Evolutionary conservation across 192 early-diverging fungal species (phyloP).

Genomic region (Mortierella alpina): DNA sequence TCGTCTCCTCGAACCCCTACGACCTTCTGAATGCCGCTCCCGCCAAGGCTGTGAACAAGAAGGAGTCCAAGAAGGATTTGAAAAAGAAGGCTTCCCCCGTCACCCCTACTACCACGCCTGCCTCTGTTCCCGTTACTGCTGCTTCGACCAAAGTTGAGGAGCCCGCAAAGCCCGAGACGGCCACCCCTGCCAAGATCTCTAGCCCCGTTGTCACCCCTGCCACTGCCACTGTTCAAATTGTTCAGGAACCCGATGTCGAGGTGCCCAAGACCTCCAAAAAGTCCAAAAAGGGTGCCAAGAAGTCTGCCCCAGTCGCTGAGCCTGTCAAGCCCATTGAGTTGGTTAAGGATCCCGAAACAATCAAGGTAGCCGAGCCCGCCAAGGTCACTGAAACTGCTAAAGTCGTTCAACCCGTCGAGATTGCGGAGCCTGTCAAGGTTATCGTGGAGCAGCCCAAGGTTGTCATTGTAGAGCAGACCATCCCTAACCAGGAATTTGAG

Average conservation of each 20-base stretch:
- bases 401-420: not conserved
- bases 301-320: slow-evolving; percentile 6
- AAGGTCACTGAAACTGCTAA: slow-evolving; percentile 2
- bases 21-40: slow-evolving; percentile 38
- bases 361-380: slow-evolving; percentile 15
- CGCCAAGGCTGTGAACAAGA: slow-evolving; percentile 24
- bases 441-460: slow-evolving; percentile 16
- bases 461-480: slow-evolving; percentile 6
- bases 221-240: slow-evolving; percentile 5
- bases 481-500: slow-evolving; percentile 39
- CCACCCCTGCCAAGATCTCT: slow-evolving; percentile 4
- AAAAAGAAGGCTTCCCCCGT: slow-evolving; percentile 4
- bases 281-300: slow-evolving; percentile 30
- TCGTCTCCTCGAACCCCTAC: slow-evolving; percentile 46
- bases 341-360: slow-evolving; percentile 19
- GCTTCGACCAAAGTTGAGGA: not conserved
- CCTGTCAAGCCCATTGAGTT: slow-evolving; percentile 16
- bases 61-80: slow-evolving; percentile 33
- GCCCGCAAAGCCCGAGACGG: slow-evolving; percentile 3
- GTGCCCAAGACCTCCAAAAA: slow-evolving; percentile 32
- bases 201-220: slow-evolving; percentile 8
- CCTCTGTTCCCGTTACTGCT: not conserved
- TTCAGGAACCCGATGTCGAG: slow-evolving; percentile 9
- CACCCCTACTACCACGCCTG: slow-evolving; percentile 6
- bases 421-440: slow-evolving; percentile 7